Conservation (phyloP, 768 basidiomycete species). For the Podaxis rugospora region DNA sequence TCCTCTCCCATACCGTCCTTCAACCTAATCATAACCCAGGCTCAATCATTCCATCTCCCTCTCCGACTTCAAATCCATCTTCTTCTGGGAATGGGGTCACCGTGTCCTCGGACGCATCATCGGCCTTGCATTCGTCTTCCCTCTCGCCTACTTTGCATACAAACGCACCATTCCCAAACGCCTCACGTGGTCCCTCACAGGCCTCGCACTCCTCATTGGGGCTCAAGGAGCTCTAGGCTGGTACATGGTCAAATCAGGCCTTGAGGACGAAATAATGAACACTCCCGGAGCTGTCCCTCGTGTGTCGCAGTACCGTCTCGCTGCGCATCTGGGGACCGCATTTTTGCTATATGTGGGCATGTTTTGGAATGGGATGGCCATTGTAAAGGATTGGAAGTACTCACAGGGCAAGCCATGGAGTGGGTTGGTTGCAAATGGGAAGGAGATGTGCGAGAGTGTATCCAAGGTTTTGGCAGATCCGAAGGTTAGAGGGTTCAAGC, state of each 20-base stretch:
- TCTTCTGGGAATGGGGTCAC: conserved; percentile 98
- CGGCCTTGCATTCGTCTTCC: conserved; percentile 78
- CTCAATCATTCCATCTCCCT: conserved; percentile 86
- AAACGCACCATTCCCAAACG: conserved; percentile 64
- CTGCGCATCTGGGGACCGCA: conserved; percentile 90
- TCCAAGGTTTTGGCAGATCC: conserved; percentile 50
- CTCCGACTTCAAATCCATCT: conserved; percentile 92
- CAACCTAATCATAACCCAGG: conserved; percentile 33
- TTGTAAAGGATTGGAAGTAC: conserved; percentile 77
- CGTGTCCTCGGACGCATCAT: conserved; percentile 88
- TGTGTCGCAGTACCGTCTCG: conserved; percentile 95
- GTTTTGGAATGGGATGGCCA: conserved; percentile 73
- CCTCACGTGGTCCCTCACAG: conserved; percentile 60
- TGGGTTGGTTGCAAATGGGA: conserved; percentile 35
- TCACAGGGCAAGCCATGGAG: conserved; percentile 55
- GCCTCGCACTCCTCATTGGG: conserved; percentile 79
- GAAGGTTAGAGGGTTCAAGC: conserved; percentile 52
- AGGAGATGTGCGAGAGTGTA: conserved; percentile 25
- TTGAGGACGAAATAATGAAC: conserved; percentile 77
- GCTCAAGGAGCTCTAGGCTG: conserved; percentile 91
- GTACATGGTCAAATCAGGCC: conserved; percentile 99
- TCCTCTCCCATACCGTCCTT: background rate
- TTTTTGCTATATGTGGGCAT: conserved; percentile 92
- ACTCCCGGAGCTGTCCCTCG: conserved; percentile 85
- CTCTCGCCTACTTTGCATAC: conserved; percentile 74